Conservation (phyloP, 75 land plant genomes). For the Chamaecyparis obtusa region DNA sequence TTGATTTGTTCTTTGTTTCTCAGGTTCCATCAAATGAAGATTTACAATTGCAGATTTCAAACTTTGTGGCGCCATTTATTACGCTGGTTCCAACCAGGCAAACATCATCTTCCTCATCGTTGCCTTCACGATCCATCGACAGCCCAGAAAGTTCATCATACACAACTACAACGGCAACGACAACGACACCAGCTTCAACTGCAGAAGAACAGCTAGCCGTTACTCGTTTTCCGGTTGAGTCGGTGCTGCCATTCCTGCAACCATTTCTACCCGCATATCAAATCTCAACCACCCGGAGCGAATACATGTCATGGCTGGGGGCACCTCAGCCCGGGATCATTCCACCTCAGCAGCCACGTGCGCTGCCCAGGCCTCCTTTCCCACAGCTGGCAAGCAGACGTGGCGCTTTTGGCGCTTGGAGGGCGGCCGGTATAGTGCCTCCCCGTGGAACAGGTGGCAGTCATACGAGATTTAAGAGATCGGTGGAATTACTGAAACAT, state of each 20-base stretch:
- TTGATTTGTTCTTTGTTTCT: no score
- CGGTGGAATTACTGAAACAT: conserved; percentile 12
- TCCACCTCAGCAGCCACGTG: conserved; percentile 16
- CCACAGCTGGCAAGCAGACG: not conserved
- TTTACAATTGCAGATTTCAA: not conserved
- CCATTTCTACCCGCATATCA: conserved; percentile 19
- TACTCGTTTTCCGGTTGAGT: conserved; percentile 10
- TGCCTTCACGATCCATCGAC: conserved; percentile 26
- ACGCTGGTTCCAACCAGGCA: not conserved
- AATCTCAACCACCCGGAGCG: not conserved
- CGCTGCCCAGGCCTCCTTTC: not conserved
- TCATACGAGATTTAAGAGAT: conserved; percentile 12
- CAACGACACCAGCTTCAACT: not conserved
- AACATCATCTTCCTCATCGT: conserved; percentile 46
- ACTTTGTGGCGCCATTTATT: not conserved
- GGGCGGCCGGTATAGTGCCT: not conserved
- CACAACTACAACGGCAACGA: not conserved
- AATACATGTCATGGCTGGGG: not conserved
- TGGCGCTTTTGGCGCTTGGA: conserved; percentile 13
- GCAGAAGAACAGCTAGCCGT: not conserved
- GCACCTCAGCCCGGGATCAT: not conserved
- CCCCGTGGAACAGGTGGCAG: not conserved
- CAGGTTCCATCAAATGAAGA: not conserved
- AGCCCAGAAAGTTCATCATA: conserved; percentile 36
- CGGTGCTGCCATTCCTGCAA: conserved; percentile 39